These are phyloP conservation scores for Coemansia sp. DNA, from an alignment of 192 early-diverging fungal species.

Conservation along the genomic window DNA sequence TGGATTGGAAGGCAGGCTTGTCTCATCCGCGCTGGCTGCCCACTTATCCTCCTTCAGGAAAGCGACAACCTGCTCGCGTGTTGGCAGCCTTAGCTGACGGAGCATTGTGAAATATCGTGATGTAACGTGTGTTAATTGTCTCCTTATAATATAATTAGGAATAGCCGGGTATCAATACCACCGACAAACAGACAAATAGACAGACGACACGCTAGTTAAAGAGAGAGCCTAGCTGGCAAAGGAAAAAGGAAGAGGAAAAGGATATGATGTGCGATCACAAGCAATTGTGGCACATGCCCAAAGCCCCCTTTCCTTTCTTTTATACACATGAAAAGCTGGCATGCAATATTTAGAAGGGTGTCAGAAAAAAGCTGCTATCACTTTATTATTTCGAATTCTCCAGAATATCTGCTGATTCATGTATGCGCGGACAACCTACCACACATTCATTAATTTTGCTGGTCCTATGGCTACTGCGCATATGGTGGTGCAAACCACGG, in stretches of 20 bases:
- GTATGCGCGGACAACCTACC: background rate
- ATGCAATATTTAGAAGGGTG: background rate
- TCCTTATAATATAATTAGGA: too few relatives aligned
- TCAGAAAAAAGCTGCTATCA: background rate
- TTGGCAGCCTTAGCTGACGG: constrained; percentile 26
- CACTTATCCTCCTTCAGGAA: constrained; percentile 46
- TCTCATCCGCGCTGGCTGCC: constrained; percentile 3
- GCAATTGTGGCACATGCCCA: background rate
- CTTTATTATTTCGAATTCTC: background rate
- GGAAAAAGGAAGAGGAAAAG: background rate
- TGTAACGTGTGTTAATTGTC: too few relatives aligned
- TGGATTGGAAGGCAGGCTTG: constrained; percentile 22
- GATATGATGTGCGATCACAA: background rate
- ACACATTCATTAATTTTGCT: background rate
- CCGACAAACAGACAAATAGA: too few relatives aligned
- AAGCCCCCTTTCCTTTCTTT: background rate
- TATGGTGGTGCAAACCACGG: background rate
- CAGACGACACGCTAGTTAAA: too few relatives aligned
- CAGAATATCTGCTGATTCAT: background rate
- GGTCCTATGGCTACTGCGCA: background rate
- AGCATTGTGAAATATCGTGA: background rate
- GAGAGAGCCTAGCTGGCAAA: background rate
- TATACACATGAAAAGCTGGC: background rate
- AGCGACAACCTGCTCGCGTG: constrained; percentile 29
- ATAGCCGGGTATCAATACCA: too few relatives aligned